These are phyloP conservation scores for Rauvolfia tetraphylla DNA, from an alignment of 257 asterid genomes.

Conservation along the genomic window DNA sequence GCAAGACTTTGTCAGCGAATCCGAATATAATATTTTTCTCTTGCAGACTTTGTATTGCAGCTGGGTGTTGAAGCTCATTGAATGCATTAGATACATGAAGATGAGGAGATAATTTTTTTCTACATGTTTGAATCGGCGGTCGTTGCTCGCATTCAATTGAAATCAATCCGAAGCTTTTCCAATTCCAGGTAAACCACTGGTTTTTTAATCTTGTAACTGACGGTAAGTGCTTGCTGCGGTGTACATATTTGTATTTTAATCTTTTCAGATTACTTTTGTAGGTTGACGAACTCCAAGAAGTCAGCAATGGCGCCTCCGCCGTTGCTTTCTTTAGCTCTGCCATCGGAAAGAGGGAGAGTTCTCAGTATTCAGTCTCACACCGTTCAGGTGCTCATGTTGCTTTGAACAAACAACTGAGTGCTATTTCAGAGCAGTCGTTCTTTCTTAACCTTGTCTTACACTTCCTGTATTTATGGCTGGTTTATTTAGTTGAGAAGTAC, in stretches of 20 bases:
- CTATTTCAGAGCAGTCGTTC: neutral
- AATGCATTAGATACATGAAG: neutral
- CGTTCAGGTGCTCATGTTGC: conserved; percentile 61
- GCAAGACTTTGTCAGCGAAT: neutral
- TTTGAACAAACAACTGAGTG: neutral
- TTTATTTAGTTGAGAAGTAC: neutral
- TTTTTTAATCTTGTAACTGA: neutral
- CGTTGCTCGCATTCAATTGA: conserved; percentile 17
- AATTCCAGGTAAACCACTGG: conserved; percentile 34
- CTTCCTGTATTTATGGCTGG: neutral
- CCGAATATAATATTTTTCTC: neutral
- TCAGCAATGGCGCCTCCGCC: conserved; percentile 80
- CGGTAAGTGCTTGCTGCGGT: neutral
- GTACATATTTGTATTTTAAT: neutral
- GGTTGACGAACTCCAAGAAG: conserved; percentile 38
- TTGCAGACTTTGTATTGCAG: neutral
- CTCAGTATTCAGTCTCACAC: conserved; percentile 96
- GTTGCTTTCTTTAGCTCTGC: conserved; percentile 74
- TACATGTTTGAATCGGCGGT: conserved; percentile 30
- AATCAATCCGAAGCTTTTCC: conserved; percentile 26
- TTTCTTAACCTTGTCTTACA: neutral
- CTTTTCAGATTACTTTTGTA: conserved; percentile 16
- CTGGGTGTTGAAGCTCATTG: neutral
- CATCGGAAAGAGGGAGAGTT: conserved; percentile 88
- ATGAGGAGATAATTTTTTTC: neutral